Percentiles rank a stretch among this genome's conserved stretches.
These are phyloP conservation scores for Melaleuca alternifolia DNA, from an alignment of 345 rosid genomes.

Conservation along the genomic window DNA sequence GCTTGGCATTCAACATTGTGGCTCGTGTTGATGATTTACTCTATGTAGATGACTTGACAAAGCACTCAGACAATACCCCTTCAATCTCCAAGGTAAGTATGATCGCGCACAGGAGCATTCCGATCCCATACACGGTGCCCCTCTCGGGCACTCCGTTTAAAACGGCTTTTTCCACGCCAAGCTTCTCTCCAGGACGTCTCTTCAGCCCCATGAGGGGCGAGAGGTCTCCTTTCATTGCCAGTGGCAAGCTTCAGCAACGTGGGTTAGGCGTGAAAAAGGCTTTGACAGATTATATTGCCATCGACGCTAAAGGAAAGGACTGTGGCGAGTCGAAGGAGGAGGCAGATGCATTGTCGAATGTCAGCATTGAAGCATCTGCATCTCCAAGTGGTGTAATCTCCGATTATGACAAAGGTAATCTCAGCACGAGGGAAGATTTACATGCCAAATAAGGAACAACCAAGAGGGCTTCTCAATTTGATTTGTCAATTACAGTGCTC, in stretches of 20 bases:
- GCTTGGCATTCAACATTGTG: conserved; percentile 81
- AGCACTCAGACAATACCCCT: conserved; percentile 54
- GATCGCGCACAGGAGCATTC: conserved; percentile 34
- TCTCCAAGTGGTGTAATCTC: conserved; percentile 18
- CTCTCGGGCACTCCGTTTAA: conserved; percentile 42
- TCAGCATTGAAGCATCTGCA: conserved; percentile 6
- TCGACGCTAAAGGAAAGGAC: conserved; percentile 43
- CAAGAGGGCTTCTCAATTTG: neutral
- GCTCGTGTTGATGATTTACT: conserved; percentile 90
- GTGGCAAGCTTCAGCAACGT: conserved; percentile 38
- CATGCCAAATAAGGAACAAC: neutral
- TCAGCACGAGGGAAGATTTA: neutral
- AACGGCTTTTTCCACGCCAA: conserved; percentile 61
- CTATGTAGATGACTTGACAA: conserved; percentile 74
- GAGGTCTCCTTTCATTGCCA: conserved; percentile 33
- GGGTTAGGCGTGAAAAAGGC: conserved; percentile 59
- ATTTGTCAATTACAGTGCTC: neutral
- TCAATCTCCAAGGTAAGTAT: conserved; percentile 41
- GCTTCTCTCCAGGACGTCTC: conserved; percentile 49
- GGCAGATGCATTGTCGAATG: conserved; percentile 2
- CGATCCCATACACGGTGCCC: conserved; percentile 36
- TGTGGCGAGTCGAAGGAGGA: conserved; percentile 3
- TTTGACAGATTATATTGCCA: conserved; percentile 52
- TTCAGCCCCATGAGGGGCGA: conserved; percentile 45
- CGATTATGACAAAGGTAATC: neutral